Evolutionary conservation across 371 early-diverging fungal genomes (phyloP).

Genomic region (Mortierella sp.): DNA sequence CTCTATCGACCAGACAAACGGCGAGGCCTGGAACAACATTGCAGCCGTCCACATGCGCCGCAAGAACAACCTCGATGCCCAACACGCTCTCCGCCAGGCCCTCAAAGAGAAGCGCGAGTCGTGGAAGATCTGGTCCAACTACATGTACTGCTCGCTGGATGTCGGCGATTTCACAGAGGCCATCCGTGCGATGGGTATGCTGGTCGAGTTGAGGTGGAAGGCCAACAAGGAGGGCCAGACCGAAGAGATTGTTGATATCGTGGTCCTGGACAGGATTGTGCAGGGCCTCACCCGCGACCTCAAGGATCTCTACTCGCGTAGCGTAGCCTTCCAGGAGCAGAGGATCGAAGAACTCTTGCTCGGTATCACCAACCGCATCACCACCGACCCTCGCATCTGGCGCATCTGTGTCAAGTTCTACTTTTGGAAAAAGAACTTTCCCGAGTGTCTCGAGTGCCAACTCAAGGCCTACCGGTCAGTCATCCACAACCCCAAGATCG

Average conservation of each 20-base stretch:
- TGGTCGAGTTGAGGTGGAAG: constrained; percentile 84
- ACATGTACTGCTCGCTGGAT: constrained; percentile 82
- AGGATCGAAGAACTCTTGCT: constrained; percentile 69
- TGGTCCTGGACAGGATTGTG: constrained; percentile 80
- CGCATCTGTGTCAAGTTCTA: constrained; percentile 82
- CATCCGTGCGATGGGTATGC: constrained; percentile 86
- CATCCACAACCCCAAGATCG: constrained; percentile 80
- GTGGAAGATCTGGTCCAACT: constrained; percentile 96
- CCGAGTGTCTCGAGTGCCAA: constrained; percentile 82
- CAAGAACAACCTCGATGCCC: constrained; percentile 82
- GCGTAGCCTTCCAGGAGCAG: constrained; percentile 47
- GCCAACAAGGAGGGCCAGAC: constrained; percentile 59
- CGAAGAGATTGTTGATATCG: constrained; percentile 82
- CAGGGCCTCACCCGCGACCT: constrained; percentile 76
- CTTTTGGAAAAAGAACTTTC: constrained; percentile 70
- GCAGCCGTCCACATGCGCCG: constrained; percentile 84
- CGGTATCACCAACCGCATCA: constrained; percentile 79
- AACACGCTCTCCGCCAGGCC: constrained; percentile 87
- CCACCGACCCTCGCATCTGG: constrained; percentile 85
- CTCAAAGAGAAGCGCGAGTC: constrained; percentile 83
- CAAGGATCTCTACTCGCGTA: constrained; percentile 65
- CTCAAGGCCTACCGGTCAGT: constrained; percentile 87
- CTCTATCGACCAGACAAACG: constrained; percentile 83
- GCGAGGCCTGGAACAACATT: constrained; percentile 97
- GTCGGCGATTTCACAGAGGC: constrained; percentile 87